A percentile compares a stretch with the other conserved stretches of the same genome.
These are phyloP conservation scores for Sclerotinia borealis DNA, from an alignment of 2,329 filamentous ascomycete genomes.

Conservation along the genomic window DNA sequence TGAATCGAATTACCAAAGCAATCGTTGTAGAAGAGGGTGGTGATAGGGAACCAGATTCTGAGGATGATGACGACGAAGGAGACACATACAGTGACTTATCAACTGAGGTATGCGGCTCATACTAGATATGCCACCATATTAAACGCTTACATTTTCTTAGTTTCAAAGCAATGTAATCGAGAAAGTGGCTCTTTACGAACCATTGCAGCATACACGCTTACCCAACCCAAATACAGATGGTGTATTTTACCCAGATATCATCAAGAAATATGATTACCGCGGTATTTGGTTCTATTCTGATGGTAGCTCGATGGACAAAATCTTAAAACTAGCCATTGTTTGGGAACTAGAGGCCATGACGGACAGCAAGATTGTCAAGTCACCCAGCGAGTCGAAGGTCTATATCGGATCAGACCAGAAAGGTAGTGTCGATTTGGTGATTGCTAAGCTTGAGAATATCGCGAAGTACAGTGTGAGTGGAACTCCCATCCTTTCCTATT, in stretches of 20 bases:
- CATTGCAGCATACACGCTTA: conserved; percentile 10
- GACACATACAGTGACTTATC: background rate
- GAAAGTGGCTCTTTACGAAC: background rate
- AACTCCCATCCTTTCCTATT: background rate
- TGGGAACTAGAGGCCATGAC: conserved; percentile 18
- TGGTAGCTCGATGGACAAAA: background rate
- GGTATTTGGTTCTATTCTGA: background rate
- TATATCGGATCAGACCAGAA: conserved; percentile 19
- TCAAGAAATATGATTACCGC: background rate
- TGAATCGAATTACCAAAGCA: conserved; percentile 1
- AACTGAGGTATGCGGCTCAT: background rate
- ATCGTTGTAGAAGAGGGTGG: background rate
- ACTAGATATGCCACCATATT: background rate
- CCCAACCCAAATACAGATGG: conserved; percentile 12
- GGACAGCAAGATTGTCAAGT: conserved; percentile 20
- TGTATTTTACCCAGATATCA: background rate
- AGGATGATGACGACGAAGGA: background rate
- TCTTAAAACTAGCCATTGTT: background rate
- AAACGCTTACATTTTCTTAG: background rate
- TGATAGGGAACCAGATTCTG: background rate
- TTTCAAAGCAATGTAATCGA: conserved; percentile 5
- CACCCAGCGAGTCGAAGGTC: conserved; percentile 16
- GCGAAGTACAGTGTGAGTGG: conserved; percentile 23
- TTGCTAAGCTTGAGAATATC: conserved; percentile 26
- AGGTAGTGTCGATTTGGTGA: conserved; percentile 15